Base-by-base conservation (phyloP, 768 basidiomycete genomes). In the Mrakia hoshinonis region DNA sequence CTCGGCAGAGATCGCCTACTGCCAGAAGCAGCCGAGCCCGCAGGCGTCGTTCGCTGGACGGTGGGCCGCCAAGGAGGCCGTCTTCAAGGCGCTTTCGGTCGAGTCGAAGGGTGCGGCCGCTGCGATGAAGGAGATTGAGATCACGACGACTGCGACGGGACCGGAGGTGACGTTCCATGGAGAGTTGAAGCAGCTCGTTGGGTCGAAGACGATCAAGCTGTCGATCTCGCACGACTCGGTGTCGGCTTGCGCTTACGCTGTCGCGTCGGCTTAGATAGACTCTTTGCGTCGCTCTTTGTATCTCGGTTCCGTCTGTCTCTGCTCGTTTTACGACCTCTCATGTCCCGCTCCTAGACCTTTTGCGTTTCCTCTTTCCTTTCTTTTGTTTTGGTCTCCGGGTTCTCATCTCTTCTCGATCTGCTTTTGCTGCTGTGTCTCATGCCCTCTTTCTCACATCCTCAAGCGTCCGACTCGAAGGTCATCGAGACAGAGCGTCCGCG, bases 121-220 rank as follows among this genome's bases (percentile, higher is more conserved):
- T 22, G 83, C 89, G n/a, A 88, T 98, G 89, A 90, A 90, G 81
- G 94, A 98, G 74, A 98, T 99, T 72, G 96, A 98, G 80, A 93
- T 98, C 76, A 49, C 46, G 69, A 29, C 70, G 5, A 58, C 70
- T 20, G 26, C 70, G 13, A 72, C 70, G n/a, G 70, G 70, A 6
- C 70, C 70, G 1, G 58, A 60, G 47, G 58, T 72, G 13, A 34
- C 52, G 29, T 52, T 72, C 24, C 65, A 65, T 12, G 54, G 64
- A 18, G 65, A 67, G 54, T 65, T 72, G n/a, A n/a, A 54, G 55
- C 24, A 48, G 46, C 20, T 34, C 22, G 49, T 54, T 54, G 54
- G 52, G 13, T 29, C 22, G 34, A 72, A 72, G 70, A 62, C 43
- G 36, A 39, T 72, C 65, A 67, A 67, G 31, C 39, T 72, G 31